These are phyloP conservation scores for Hawksworthiomyces lignivorus DNA, from an alignment of 2,329 filamentous ascomycete genomes.

Conservation along the genomic window DNA sequence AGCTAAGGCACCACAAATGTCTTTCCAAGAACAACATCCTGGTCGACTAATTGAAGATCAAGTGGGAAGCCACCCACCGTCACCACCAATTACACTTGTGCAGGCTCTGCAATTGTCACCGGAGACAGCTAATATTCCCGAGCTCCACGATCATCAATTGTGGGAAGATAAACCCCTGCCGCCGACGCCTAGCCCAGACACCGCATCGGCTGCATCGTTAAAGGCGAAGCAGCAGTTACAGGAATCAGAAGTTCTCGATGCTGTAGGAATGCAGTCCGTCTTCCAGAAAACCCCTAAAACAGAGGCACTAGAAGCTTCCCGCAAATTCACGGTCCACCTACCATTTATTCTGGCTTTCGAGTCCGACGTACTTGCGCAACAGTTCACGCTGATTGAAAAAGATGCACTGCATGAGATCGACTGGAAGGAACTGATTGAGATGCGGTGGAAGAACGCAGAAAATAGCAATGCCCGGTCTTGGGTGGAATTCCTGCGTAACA, in stretches of 20 bases:
- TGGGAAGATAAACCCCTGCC: constrained; percentile 38
- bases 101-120: constrained; percentile 40
- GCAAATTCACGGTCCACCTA: constrained; percentile 51
- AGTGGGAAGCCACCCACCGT: constrained; percentile 25
- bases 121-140: constrained; percentile 27
- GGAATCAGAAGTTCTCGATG: constrained; percentile 21
- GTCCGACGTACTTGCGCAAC: constrained; percentile 69
- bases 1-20: constrained; percentile 16
- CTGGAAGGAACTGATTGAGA: constrained; percentile 79
- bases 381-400: constrained; percentile 80
- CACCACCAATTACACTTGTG: constrained; percentile 39
- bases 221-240: constrained; percentile 1
- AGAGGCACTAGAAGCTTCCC: constrained; percentile 15
- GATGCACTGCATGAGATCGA: constrained; percentile 80
- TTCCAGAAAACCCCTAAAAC: constrained; percentile 4
- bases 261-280: constrained; percentile 14
- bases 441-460: constrained; percentile 68
- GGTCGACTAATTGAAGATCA: constrained; percentile 9
- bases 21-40: constrained; percentile 9
- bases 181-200: constrained; percentile 31
- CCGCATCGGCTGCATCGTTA: neutral
- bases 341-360: constrained; percentile 78
- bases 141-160: constrained; percentile 33
- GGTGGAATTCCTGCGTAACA: constrained; percentile 70
- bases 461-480: constrained; percentile 63